Conservation (phyloP, 805 yeast genomes). For the Zygoascus bituminiphila region DNA sequence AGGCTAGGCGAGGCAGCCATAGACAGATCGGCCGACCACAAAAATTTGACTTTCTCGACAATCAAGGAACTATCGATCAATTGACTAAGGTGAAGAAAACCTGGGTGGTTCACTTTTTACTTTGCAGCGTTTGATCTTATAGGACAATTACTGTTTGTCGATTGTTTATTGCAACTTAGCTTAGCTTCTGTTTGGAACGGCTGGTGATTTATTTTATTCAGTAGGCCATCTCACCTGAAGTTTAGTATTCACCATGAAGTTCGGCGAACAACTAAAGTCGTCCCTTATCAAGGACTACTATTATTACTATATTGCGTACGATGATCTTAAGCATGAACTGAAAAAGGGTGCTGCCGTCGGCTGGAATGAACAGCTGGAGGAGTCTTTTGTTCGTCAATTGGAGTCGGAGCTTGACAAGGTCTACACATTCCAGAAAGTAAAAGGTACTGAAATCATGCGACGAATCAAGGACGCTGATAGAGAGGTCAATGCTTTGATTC, state of each 20-base stretch:
- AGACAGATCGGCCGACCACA: no score
- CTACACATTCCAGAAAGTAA: constrained; percentile 81
- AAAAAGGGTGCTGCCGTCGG: constrained; percentile 46
- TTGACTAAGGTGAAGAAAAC: no score
- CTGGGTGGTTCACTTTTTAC: no score
- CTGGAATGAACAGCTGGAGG: constrained; percentile 80
- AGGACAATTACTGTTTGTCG: no score
- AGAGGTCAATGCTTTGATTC: constrained; percentile 59
- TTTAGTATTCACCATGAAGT: constrained; percentile 69
- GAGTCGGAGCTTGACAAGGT: constrained; percentile 90
- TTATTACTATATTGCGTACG: constrained; percentile 86
- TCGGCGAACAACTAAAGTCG: constrained; percentile 86
- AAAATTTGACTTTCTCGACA: no score
- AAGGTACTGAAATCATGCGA: constrained; percentile 75
- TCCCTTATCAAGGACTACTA: constrained; percentile 85
- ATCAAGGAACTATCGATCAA: no score
- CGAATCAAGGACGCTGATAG: constrained; percentile 76
- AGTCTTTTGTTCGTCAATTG: constrained; percentile 61
- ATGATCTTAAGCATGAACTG: constrained; percentile 76
- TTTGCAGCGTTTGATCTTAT: no score
- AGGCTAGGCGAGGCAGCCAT: no score
- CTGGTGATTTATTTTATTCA: no score
- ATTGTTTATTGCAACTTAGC: no score
- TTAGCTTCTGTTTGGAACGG: no score
- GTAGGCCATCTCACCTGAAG: no score